These are phyloP conservation scores for Atkinsonella texensis DNA, from an alignment of 2,329 filamentous ascomycete genomes.

Conservation along the genomic window DNA sequence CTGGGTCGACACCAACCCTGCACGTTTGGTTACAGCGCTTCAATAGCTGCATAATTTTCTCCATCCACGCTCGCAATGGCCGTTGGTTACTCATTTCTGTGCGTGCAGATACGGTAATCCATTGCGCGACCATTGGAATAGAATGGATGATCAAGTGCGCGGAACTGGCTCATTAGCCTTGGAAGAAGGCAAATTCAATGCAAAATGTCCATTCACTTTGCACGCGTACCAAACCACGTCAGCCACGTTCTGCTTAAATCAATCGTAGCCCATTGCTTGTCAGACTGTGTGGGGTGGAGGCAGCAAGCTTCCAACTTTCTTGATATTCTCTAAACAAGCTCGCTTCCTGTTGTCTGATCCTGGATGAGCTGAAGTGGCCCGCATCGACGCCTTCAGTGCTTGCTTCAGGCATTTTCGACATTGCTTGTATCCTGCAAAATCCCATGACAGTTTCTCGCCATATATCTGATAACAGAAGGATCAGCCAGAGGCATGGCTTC, in stretches of 20 bases:
- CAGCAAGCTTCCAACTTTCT: neutral
- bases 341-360: neutral
- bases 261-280: neutral
- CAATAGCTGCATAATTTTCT: neutral
- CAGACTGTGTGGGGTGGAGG: neutral
- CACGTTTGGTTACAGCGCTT: neutral
- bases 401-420: neutral
- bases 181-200: too few relatives aligned
- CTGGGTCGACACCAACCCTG: neutral
- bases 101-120: too few relatives aligned
- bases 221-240: neutral
- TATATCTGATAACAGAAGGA: neutral
- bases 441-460: neutral
- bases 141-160: too few relatives aligned
- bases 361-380: neutral
- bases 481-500: constrained; percentile 11
- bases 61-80: neutral
- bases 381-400: neutral
- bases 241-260: too few relatives aligned
- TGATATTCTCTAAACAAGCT: neutral
- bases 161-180: too few relatives aligned
- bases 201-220: neutral
- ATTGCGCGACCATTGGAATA: too few relatives aligned
- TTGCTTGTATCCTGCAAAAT: neutral
- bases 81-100: too few relatives aligned